These are phyloP conservation scores for Atkinsonella hypoxylon DNA, from an alignment of 2,329 filamentous ascomycete species.

Conservation along the genomic window DNA sequence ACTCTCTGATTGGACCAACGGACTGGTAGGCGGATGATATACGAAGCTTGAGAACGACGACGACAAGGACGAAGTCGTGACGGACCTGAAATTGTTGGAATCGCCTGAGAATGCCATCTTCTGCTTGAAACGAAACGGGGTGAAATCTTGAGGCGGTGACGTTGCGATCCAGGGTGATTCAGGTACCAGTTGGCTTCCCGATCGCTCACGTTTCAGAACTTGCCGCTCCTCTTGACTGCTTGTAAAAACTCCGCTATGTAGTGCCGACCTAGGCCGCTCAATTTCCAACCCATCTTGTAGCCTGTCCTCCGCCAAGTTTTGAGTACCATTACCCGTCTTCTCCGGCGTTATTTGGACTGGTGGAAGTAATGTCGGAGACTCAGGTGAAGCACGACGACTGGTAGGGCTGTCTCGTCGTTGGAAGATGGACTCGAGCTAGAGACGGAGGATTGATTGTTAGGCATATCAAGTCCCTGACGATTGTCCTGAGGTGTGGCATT, in stretches of 20 bases:
- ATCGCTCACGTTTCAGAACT: neutral
- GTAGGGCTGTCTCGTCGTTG: conserved; percentile 13
- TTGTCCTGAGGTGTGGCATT: too few species aligned
- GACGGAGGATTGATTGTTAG: neutral
- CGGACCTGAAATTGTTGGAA: conserved; percentile 27
- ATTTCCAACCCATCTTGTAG: conserved; percentile 51
- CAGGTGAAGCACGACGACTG: conserved; percentile 21
- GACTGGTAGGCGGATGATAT: conserved; percentile 82
- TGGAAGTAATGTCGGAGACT: conserved; percentile 30
- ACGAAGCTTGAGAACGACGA: conserved; percentile 70
- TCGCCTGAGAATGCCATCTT: conserved; percentile 19
- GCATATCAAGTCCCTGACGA: neutral
- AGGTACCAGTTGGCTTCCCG: neutral
- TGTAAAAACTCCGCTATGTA: conserved; percentile 58
- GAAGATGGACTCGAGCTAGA: conserved; percentile 27
- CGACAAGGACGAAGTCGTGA: conserved; percentile 46
- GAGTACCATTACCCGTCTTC: conserved; percentile 18
- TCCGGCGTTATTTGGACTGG: conserved; percentile 37
- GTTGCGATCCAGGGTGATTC: conserved; percentile 36
- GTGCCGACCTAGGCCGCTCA: conserved; percentile 67
- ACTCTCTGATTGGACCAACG: conserved; percentile 77
- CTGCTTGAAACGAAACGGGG: conserved; percentile 32
- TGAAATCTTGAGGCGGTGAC: conserved; percentile 42
- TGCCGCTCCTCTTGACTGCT: conserved; percentile 17
- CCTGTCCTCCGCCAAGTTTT: conserved; percentile 23